Evolutionary conservation across 148 eudicot species (phyloP).

Genomic region (Limonium bicolor): DNA sequence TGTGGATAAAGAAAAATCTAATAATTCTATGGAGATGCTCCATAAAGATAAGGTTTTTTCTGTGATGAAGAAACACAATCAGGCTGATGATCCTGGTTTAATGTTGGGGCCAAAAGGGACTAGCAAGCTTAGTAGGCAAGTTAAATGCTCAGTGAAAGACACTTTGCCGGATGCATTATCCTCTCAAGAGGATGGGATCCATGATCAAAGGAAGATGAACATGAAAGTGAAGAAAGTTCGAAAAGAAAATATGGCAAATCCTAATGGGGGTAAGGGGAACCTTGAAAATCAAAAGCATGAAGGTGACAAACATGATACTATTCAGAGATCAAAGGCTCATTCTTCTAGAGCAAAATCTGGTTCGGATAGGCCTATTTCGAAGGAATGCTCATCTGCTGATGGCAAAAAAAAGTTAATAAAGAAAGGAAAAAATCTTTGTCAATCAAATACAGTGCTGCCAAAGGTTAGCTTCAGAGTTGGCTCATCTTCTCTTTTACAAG

Average conservation of each 20-base stretch:
- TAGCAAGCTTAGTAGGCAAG: too few species aligned
- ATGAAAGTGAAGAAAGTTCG: constrained; percentile 4
- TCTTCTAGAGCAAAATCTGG: constrained; percentile 7
- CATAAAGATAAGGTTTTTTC: neutral
- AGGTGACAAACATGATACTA: neutral
- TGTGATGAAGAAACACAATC: neutral
- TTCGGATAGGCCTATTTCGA: constrained; percentile 7
- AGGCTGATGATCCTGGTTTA: neutral
- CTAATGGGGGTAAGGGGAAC: constrained; percentile 2
- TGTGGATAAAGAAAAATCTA: neutral
- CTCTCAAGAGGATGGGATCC: neutral
- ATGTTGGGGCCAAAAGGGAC: too few species aligned
- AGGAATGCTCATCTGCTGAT: constrained; percentile 10
- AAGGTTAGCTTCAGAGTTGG: constrained; percentile 9
- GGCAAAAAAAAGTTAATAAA: constrained; percentile 18
- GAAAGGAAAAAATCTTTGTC: constrained; percentile 9
- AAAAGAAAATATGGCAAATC: constrained; percentile 6
- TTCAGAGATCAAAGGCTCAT: constrained; percentile 8
- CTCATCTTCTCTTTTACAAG: constrained; percentile 5
- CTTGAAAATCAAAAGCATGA: constrained; percentile 5
- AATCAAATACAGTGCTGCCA: constrained; percentile 5
- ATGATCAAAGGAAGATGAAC: neutral
- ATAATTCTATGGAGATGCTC: neutral
- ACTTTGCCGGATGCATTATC: constrained; percentile 1
- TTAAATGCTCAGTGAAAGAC: neutral